Evolutionary conservation across 805 yeast genomes (phyloP).

Genomic region (Nakazawaea ishiwadae): DNA sequence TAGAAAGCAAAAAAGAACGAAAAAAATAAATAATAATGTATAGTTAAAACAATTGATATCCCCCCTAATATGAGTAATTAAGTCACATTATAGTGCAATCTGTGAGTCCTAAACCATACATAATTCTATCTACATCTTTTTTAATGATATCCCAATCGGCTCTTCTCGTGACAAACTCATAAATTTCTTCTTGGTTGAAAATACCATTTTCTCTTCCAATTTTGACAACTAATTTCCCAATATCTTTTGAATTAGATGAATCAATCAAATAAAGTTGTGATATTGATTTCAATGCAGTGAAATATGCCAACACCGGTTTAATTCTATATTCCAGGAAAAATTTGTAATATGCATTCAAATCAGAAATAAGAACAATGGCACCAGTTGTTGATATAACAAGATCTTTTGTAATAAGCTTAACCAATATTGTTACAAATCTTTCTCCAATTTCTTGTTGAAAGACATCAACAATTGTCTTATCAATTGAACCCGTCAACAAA

Average conservation of each 20-base stretch:
- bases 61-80: no score
- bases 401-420: slow-evolving; percentile 70
- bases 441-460: slow-evolving; percentile 94
- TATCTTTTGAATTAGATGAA: slow-evolving; percentile 67
- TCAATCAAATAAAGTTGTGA: slow-evolving; percentile 76
- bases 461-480: slow-evolving; percentile 81
- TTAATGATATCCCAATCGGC: slow-evolving; percentile 80
- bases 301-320: slow-evolving; percentile 68
- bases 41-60: no score
- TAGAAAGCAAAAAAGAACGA: background rate
- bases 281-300: slow-evolving; percentile 77
- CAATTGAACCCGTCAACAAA: slow-evolving; percentile 75
- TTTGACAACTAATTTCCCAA: slow-evolving; percentile 81
- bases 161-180: slow-evolving; percentile 83
- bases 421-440: slow-evolving; percentile 70
- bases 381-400: slow-evolving; percentile 71
- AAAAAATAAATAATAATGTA: no score
- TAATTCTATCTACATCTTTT: slow-evolving; percentile 84
- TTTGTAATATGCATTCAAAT: slow-evolving; percentile 71
- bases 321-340: slow-evolving; percentile 62
- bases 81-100: slow-evolving; percentile 61
- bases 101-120: slow-evolving; percentile 82
- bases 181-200: slow-evolving; percentile 89
- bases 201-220: slow-evolving; percentile 83
- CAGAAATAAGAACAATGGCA: slow-evolving; percentile 77